phyloP scores from a whole-genome alignment of 192 early-diverging fungal species.

The Gaertneriomyces sp. region DNA sequence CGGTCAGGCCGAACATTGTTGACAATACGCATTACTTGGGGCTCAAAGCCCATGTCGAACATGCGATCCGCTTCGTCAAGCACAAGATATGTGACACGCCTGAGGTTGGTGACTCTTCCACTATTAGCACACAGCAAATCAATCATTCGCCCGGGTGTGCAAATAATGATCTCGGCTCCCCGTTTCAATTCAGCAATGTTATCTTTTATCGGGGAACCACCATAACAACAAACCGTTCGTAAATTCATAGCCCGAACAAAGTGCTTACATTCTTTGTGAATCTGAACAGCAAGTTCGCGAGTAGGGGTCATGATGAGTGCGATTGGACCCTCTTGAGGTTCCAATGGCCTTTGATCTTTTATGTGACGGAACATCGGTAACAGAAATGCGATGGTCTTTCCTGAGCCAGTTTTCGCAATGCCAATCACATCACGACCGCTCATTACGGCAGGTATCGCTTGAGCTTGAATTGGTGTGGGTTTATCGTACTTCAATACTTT shows the following conservation, averaged over 20 bases:
- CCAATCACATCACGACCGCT: slow-evolving; percentile 97
- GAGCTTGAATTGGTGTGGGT: slow-evolving; percentile 96
- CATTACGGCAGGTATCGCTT: slow-evolving; percentile 89
- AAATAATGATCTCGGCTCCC: slow-evolving; percentile 91
- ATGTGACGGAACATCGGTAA: slow-evolving; percentile 94
- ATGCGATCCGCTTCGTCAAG: slow-evolving; percentile 99
- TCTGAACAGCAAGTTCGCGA: slow-evolving; percentile 96
- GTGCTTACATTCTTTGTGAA: slow-evolving; percentile 82
- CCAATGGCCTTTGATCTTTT: slow-evolving; percentile 81
- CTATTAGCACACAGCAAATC: slow-evolving; percentile 81
- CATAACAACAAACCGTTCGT: slow-evolving; percentile 92
- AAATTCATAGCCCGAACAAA: slow-evolving; percentile 86
- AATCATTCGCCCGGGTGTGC: slow-evolving; percentile 88
- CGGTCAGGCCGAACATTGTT: slow-evolving; percentile 80
- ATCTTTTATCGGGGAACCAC: slow-evolving; percentile 91
- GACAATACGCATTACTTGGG: slow-evolving; percentile 95
- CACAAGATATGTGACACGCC: slow-evolving; percentile 63
- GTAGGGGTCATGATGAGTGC: slow-evolving; percentile 95
- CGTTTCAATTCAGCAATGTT: slow-evolving; percentile 93
- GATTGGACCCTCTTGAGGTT: slow-evolving; percentile 93
- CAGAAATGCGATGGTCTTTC: slow-evolving; percentile 92
- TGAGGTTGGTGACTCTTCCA: slow-evolving; percentile 70
- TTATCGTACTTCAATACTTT: slow-evolving; percentile 75
- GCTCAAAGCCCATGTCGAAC: slow-evolving; percentile 99
- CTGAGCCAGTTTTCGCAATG: slow-evolving; percentile 98